These are phyloP conservation scores for Rasamsonia emersonii DNA, from an alignment of 2,329 filamentous ascomycete genomes.

Conservation along the genomic window DNA sequence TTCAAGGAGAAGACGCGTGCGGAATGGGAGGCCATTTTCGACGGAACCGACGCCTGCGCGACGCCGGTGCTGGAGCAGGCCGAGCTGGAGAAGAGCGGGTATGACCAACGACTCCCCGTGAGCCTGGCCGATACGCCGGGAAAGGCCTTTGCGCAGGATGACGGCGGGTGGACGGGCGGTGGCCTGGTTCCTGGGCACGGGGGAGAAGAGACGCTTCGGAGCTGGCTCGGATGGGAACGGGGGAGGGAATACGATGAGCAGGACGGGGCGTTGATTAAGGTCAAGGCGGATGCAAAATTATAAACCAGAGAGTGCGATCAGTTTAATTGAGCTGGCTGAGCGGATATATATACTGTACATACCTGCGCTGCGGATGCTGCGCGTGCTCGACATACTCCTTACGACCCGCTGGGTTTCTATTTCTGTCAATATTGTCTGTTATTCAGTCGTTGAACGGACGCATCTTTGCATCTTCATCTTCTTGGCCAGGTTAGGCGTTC, in stretches of 20 bases:
- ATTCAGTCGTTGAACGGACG: too few relatives aligned
- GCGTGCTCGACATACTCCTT: too few relatives aligned
- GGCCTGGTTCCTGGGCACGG: slow-evolving; percentile 59
- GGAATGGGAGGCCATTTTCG: slow-evolving; percentile 81
- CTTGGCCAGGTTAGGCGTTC: too few relatives aligned
- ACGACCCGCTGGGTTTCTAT: too few relatives aligned
- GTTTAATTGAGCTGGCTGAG: too few relatives aligned
- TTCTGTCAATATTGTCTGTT: too few relatives aligned
- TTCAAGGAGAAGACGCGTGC: slow-evolving; percentile 63
- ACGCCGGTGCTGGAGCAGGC: slow-evolving; percentile 72
- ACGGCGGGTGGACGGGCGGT: slow-evolving; percentile 59
- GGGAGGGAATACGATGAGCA: slow-evolving; percentile 63
- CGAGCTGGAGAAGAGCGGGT: slow-evolving; percentile 58
- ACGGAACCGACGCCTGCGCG: slow-evolving; percentile 85
- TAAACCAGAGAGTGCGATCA: too few relatives aligned
- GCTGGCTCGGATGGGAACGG: slow-evolving; percentile 70
- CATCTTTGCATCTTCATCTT: too few relatives aligned
- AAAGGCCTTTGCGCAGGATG: slow-evolving; percentile 47
- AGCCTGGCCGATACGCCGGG: slow-evolving; percentile 60
- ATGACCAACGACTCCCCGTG: slow-evolving; percentile 38
- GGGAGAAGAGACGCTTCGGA: slow-evolving; percentile 58
- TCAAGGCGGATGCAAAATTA: slow-evolving; percentile 21
- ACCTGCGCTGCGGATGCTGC: too few relatives aligned
- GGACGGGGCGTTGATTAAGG: slow-evolving; percentile 53
- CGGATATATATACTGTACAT: too few relatives aligned